Base-by-base conservation (phyloP, 2,329 filamentous ascomycete genomes). In the Trichoderma endophyticum region DNA sequence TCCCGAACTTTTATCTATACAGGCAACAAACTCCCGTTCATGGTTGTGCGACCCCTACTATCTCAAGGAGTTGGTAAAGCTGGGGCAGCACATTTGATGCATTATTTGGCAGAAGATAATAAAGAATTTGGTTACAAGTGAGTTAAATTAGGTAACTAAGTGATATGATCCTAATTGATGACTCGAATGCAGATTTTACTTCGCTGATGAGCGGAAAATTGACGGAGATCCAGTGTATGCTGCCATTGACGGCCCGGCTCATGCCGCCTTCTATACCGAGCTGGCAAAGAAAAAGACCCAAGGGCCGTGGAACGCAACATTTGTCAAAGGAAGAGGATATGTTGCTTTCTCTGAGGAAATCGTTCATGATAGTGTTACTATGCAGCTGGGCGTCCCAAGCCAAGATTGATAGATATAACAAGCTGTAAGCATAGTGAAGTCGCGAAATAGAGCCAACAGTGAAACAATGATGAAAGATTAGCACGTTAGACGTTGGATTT, bases 111-210 rank as follows among this genome's bases (percentile, higher is more conserved):
- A 2, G 73, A 74, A 18, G 75, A 65, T 18, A 6, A 65, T 14
- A 65, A 65, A 12, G 28, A 54, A 1, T 34, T 43, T 4, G 62
- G 62, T 4, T 54, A 65, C 43, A 65, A 54, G 62, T 65, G 39
- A 65, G 62, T 65, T 24, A 3, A 15, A 24, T 14, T 6, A n/a
- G 7, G n/a, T 1, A 15, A 11, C 5, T 21, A 54, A 32, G 21
- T 18, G 3, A 15, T 12, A n/a, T 14, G 3, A 6, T 21, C 18
- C 26, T 54, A 34, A 65, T 26, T 15, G 18, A 30, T 59, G 18
- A 59, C n/a, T 0, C 3, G 8, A 73, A 6, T 83, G 83, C 74
- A 74, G 76, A 69, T 88, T 87, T 76, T 86, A 87, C 75, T 88
- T 84, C 70, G 83, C 80, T 1, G 85, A 88, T 70, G 84, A 88